These are phyloP conservation scores for Fusarium beomiforme DNA, from an alignment of 2,329 filamentous ascomycete species.

Conservation along the genomic window DNA sequence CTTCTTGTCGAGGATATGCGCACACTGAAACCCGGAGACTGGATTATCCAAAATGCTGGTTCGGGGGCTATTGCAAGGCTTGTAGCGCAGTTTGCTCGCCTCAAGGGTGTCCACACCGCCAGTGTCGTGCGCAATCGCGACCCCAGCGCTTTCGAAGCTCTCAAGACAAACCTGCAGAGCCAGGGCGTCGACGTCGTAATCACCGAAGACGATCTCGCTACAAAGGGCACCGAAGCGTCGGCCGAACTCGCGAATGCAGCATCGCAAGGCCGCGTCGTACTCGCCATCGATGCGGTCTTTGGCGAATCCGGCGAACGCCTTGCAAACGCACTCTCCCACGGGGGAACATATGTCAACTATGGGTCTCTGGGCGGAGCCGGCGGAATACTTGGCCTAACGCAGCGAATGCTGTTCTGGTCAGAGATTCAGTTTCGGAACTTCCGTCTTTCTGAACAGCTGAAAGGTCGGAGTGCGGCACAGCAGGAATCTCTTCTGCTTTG, in stretches of 20 bases:
- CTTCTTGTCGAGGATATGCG: slow-evolving; percentile 17
- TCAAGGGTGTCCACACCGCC: slow-evolving; percentile 11
- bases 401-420: slow-evolving; percentile 12
- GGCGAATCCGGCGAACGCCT: slow-evolving; percentile 3
- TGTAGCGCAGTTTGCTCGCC: slow-evolving; percentile 16
- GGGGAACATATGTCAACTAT: slow-evolving; percentile 6
- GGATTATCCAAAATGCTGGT: slow-evolving; percentile 21
- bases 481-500: slow-evolving; percentile 10
- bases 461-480: background rate
- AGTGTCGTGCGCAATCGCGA: slow-evolving; percentile 17
- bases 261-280: background rate
- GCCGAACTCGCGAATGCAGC: slow-evolving; percentile 5
- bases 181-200: background rate
- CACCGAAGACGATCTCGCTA: background rate
- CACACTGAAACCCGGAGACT: slow-evolving; percentile 18
- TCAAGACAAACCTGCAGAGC: background rate
- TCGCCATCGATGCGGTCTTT: slow-evolving; percentile 11
- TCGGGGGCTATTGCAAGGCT: slow-evolving; percentile 13
- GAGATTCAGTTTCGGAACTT: slow-evolving; percentile 13
- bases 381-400: background rate
- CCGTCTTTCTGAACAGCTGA: slow-evolving; percentile 7
- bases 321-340: background rate
- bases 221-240: background rate
- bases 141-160: background rate
- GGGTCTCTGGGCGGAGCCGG: background rate